phyloP scores from a whole-genome alignment of 2,329 filamentous ascomycete species.

The Bipolaris victoriae region DNA sequence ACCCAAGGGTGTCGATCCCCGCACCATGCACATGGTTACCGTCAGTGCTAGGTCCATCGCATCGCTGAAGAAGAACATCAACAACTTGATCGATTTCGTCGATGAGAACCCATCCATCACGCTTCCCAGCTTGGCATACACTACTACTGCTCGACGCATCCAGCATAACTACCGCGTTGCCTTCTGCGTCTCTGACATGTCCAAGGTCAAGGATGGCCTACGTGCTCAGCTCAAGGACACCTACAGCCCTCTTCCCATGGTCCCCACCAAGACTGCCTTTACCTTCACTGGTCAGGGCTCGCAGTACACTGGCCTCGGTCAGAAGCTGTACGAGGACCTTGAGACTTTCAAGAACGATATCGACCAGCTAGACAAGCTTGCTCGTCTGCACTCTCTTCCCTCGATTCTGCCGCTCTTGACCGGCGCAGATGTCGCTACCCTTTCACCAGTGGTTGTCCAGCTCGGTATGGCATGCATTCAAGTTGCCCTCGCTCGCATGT shows the following conservation, averaged over 20 bases:
- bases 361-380: constrained; percentile 56
- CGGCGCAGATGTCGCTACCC: constrained; percentile 56
- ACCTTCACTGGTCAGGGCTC: constrained; percentile 61
- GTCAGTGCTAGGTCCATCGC: constrained; percentile 59
- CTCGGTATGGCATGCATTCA: constrained; percentile 61
- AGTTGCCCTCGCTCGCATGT: constrained; percentile 60
- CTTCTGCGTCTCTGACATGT: constrained; percentile 55
- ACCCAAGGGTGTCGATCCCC: constrained; percentile 53
- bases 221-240: constrained; percentile 57
- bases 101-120: constrained; percentile 54
- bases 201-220: constrained; percentile 54
- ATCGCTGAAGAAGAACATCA: constrained; percentile 59
- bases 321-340: constrained; percentile 58
- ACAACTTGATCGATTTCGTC: constrained; percentile 55
- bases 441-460: constrained; percentile 60
- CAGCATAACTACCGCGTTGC: constrained; percentile 61
- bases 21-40: constrained; percentile 56
- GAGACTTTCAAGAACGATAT: constrained; percentile 57
- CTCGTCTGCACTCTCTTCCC: constrained; percentile 54
- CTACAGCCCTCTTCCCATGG: constrained; percentile 61
- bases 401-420: constrained; percentile 58
- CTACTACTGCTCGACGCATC: constrained; percentile 59
- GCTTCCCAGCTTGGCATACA: constrained; percentile 59
- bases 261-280: constrained; percentile 58
- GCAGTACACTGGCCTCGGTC: constrained; percentile 59